These are phyloP conservation scores for Leptographium radiaticola DNA, from an alignment of 2,329 filamentous ascomycete genomes.

Conservation along the genomic window DNA sequence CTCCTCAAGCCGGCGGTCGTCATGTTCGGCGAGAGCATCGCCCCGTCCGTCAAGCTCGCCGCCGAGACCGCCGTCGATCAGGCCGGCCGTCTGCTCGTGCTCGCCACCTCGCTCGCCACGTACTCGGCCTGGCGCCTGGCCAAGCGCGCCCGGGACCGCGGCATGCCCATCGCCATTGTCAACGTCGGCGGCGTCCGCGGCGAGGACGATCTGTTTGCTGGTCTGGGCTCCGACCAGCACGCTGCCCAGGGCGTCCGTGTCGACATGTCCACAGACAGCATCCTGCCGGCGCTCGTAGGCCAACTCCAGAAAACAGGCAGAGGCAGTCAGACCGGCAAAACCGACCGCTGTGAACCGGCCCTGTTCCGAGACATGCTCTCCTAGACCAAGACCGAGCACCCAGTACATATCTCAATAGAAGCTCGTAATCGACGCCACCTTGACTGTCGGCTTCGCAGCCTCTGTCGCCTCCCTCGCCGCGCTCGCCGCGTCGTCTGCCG, in stretches of 20 bases:
- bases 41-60: conserved; percentile 50
- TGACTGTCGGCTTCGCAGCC: not conserved
- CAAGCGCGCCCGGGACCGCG: conserved; percentile 66
- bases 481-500: not conserved
- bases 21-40: conserved; percentile 93
- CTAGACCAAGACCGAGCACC: conserved; percentile 19
- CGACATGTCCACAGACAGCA: conserved; percentile 42
- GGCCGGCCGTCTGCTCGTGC: conserved; percentile 60
- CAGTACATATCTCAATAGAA: conserved; percentile 9
- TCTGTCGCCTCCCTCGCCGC: not conserved
- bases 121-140: conserved; percentile 90
- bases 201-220: conserved; percentile 57
- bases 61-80: conserved; percentile 72
- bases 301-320: conserved; percentile 25
- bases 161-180: conserved; percentile 75
- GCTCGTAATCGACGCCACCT: conserved; percentile 7
- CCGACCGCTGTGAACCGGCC: conserved; percentile 15
- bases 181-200: conserved; percentile 78
- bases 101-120: conserved; percentile 85
- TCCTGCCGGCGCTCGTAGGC: conserved; percentile 44
- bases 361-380: conserved; percentile 50
- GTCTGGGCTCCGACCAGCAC: conserved; percentile 35
- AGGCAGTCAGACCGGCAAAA: not conserved
- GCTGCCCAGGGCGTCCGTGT: conserved; percentile 42
- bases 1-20: conserved; percentile 86